Conservation (phyloP, 345 rosid genomes). For the Citrus reticulata region DNA sequence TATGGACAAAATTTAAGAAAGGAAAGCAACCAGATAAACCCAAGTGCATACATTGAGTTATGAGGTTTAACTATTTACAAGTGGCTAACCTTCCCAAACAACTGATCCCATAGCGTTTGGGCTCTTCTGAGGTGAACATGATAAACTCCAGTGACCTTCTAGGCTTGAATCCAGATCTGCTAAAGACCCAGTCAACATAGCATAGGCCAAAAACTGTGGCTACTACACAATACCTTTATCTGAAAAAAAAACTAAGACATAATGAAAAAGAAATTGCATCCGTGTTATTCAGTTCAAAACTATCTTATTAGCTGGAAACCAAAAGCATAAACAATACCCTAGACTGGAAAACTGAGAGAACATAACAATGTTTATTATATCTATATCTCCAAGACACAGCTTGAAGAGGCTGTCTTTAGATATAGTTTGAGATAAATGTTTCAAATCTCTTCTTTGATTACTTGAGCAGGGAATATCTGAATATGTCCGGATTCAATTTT, state of each 20-base stretch:
- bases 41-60: not conserved
- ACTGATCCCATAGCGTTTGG: slow-evolving; percentile 69
- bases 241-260: not conserved
- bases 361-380: not conserved
- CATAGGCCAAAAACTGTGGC: slow-evolving; percentile 2
- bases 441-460: not conserved
- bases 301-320: not conserved
- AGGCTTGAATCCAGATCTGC: slow-evolving; percentile 83
- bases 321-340: not conserved
- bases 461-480: not conserved
- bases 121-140: slow-evolving; percentile 92
- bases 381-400: not conserved
- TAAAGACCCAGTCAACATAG: slow-evolving; percentile 10
- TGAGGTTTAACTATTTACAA: not conserved
- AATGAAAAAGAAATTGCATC: not conserved
- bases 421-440: not conserved
- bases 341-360: not conserved
- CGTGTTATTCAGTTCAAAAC: not conserved
- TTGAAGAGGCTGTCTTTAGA: not conserved
- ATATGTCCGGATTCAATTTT: not conserved
- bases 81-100: slow-evolving; percentile 33
- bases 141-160: slow-evolving; percentile 80
- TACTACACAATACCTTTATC: not conserved
- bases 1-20: not conserved
- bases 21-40: not conserved